These are phyloP conservation scores for Trichophyton mentagrophytes DNA, from an alignment of 2,329 filamentous ascomycete species.

Conservation along the genomic window DNA sequence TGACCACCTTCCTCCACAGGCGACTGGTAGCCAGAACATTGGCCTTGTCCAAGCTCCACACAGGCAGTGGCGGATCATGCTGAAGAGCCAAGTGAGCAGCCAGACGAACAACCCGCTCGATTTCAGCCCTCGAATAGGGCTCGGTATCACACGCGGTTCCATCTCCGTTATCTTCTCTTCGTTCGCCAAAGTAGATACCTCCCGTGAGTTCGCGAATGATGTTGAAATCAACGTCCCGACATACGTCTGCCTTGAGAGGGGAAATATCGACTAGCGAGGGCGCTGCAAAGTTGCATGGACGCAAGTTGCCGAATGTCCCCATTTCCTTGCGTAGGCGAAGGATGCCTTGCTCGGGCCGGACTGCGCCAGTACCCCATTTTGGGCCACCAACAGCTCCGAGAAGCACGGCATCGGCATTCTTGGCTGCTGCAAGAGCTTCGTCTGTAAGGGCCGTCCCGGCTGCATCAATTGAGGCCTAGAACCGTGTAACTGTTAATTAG, in stretches of 20 bases:
- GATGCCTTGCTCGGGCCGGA: constrained; percentile 86
- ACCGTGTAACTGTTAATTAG: background rate
- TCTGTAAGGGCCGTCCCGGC: constrained; percentile 68
- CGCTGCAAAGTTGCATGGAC: constrained; percentile 90
- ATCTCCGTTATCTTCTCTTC: constrained; percentile 61
- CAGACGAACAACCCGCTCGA: constrained; percentile 75
- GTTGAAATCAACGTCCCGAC: constrained; percentile 78
- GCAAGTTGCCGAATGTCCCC: constrained; percentile 85
- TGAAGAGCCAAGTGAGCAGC: constrained; percentile 64
- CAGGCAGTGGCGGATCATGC: constrained; percentile 49
- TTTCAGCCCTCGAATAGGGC: constrained; percentile 70
- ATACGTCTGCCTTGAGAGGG: constrained; percentile 74
- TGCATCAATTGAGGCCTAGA: constrained; percentile 74
- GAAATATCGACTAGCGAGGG: constrained; percentile 72
- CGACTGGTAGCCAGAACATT: constrained; percentile 86
- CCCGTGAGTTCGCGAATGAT: constrained; percentile 86
- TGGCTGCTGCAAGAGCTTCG: constrained; percentile 67
- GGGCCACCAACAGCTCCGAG: constrained; percentile 93
- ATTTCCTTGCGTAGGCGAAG: constrained; percentile 87
- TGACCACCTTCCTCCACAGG: constrained; percentile 78
- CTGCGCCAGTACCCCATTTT: constrained; percentile 78
- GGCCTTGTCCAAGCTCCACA: constrained; percentile 62
- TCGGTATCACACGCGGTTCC: constrained; percentile 70
- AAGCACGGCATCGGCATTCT: constrained; percentile 76
- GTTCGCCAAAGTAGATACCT: constrained; percentile 90